Conservation (phyloP, 1,139 yeast genomes). For the Pichia norvegensis region DNA sequence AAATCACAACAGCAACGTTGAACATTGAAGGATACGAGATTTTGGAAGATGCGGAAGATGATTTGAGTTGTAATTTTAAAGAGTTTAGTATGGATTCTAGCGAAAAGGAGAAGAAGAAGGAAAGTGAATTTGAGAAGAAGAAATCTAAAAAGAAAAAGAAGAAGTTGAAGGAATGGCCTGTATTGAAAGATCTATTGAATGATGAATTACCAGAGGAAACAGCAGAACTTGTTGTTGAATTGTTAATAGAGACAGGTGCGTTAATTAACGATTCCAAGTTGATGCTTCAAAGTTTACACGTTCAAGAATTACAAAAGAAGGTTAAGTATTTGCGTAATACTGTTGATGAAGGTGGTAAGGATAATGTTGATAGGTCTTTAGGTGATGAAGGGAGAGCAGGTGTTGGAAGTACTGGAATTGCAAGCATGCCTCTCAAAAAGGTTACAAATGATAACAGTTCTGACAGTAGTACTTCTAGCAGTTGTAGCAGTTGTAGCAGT, state of each 20-base stretch:
- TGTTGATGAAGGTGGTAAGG: not conserved
- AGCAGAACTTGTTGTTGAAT: constrained; percentile 45
- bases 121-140: not conserved
- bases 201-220: constrained; percentile 29
- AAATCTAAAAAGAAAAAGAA: not conserved
- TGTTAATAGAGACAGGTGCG: constrained; percentile 53
- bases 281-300: constrained; percentile 54
- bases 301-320: constrained; percentile 17
- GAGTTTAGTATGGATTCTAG: constrained; percentile 5
- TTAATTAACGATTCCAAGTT: constrained; percentile 57
- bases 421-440: constrained; percentile 1
- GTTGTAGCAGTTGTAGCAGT: not conserved
- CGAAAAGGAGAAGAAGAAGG: not conserved
- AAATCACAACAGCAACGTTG: constrained; percentile 17
- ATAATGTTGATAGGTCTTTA: not conserved
- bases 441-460: constrained; percentile 2
- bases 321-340: not conserved
- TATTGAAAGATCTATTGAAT: constrained; percentile 22
- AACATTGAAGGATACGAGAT: constrained; percentile 17
- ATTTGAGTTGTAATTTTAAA: constrained; percentile 5
- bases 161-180: constrained; percentile 22
- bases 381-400: no score
- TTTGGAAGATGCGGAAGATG: constrained; percentile 7
- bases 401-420: not conserved
- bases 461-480: constrained; percentile 6